Percentiles rank a stretch among this genome's conserved stretches.
These are phyloP conservation scores for Huntiella omanensis DNA, from an alignment of 2,329 filamentous ascomycete species.

Conservation along the genomic window DNA sequence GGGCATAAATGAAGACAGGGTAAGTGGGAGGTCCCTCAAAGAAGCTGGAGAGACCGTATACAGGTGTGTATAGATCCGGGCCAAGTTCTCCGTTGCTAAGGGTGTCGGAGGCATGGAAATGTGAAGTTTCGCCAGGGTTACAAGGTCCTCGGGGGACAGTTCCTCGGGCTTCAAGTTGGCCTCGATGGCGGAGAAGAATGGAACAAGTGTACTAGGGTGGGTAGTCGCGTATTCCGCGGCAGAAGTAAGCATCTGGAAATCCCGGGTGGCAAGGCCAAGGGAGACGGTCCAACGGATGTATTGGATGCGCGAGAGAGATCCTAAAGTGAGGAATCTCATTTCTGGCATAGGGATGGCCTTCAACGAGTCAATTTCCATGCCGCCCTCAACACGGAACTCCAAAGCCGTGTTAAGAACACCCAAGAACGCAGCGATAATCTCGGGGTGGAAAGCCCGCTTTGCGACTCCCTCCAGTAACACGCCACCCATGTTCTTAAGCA, in stretches of 20 bases:
- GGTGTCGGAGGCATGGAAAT: slow-evolving; percentile 2
- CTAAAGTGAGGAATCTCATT: neutral
- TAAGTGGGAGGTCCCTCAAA: slow-evolving; percentile 1
- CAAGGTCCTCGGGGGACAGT: slow-evolving; percentile 4
- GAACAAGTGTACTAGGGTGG: slow-evolving; percentile 6
- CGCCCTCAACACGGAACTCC: slow-evolving; percentile 5
- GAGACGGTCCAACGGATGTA: slow-evolving; percentile 9
- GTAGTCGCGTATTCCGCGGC: neutral
- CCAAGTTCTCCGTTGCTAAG: slow-evolving; percentile 7
- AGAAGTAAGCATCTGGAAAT: slow-evolving; percentile 1
- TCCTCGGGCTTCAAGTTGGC: slow-evolving; percentile 2
- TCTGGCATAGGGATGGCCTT: slow-evolving; percentile 4
- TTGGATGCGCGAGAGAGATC: slow-evolving; percentile 8
- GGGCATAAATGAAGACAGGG: slow-evolving; percentile 4
- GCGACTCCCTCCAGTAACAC: neutral
- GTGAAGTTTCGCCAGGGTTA: slow-evolving; percentile 3
- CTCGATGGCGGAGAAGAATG: slow-evolving; percentile 8
- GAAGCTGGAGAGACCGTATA: neutral
- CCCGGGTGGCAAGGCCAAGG: neutral
- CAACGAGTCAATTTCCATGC: neutral
- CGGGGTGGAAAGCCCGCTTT: slow-evolving; percentile 17
- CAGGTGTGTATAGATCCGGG: slow-evolving; percentile 4
- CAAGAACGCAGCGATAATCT: neutral
- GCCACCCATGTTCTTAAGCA: slow-evolving; percentile 5
- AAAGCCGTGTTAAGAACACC: slow-evolving; percentile 7